phyloP scores from a whole-genome alignment of 306 rosid species.

The Cucurbita pepo region DNA sequence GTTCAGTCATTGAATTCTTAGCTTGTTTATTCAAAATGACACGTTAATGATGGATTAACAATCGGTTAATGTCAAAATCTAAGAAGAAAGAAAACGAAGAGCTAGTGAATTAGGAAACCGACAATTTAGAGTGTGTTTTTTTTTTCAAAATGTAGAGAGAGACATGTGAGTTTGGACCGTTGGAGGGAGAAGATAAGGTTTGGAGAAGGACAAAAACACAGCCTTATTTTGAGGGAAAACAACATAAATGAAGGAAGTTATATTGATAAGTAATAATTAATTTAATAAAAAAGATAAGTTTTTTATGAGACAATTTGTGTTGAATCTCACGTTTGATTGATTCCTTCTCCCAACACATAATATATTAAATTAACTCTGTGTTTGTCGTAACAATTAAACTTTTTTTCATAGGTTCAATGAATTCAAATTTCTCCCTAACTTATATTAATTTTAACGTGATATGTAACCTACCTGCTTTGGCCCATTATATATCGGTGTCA shows the following conservation, averaged over 20 bases:
- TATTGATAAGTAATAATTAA: neutral
- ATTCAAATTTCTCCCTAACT: neutral
- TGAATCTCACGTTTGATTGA: neutral
- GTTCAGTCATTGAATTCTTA: too few relatives aligned
- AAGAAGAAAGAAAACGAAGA: neutral
- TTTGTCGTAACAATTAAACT: neutral
- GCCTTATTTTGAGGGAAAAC: neutral
- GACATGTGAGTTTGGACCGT: constrained; percentile 7
- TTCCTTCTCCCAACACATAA: neutral
- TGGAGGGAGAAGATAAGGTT: neutral
- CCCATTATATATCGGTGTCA: too few relatives aligned
- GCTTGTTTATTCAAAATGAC: too few relatives aligned
- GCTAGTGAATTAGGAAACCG: neutral
- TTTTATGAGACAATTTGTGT: neutral
- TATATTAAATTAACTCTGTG: neutral
- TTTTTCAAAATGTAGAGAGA: neutral
- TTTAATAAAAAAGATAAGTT: neutral
- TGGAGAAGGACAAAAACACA: neutral
- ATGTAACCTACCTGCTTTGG: too few relatives aligned
- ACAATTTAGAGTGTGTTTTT: neutral
- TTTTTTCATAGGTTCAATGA: neutral
- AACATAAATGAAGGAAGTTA: neutral
- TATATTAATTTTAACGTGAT: too few relatives aligned
- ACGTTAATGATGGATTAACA: too few relatives aligned
- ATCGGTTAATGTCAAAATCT: neutral